A percentile compares a stretch with the other conserved stretches of the same genome.
Evolutionary conservation across 805 yeast species (phyloP).

Genomic region (Yarrowia yakushimensis): DNA sequence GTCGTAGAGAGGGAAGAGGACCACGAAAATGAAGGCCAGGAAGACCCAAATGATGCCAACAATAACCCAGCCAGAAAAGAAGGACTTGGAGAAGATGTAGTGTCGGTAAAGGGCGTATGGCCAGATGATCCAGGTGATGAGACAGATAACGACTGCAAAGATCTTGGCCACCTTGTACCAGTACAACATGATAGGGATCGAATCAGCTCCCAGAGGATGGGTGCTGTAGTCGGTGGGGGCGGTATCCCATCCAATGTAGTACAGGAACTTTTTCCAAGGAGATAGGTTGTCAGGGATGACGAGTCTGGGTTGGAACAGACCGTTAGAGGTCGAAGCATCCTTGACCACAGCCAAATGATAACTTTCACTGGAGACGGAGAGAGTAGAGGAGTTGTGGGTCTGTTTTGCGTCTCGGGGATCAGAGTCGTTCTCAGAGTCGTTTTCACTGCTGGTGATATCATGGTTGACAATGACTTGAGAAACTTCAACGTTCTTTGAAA

Average conservation of each 20-base stretch:
- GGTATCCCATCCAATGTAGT: conserved; percentile 24
- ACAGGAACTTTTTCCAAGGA: background rate
- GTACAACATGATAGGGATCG: conserved; percentile 24
- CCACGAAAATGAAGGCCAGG: conserved; percentile 39
- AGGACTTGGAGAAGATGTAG: conserved; percentile 62
- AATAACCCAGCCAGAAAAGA: conserved; percentile 78
- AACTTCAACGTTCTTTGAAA: background rate
- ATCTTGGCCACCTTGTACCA: conserved; percentile 27
- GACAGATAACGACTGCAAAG: conserved; percentile 37
- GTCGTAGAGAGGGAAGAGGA: conserved; percentile 48
- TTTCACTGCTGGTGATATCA: conserved; percentile 3
- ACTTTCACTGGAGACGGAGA: background rate
- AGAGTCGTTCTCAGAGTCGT: background rate
- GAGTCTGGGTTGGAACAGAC: conserved; percentile 5
- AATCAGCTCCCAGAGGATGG: conserved; percentile 26
- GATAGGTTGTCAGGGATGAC: background rate
- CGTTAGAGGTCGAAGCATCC: background rate
- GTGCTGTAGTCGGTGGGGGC: background rate
- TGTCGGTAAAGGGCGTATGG: conserved; percentile 79
- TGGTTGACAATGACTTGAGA: background rate
- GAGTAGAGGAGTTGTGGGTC: background rate
- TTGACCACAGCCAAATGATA: background rate
- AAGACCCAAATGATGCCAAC: conserved; percentile 72
- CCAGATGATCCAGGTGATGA: conserved; percentile 64
- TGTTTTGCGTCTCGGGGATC: background rate